These are phyloP conservation scores for Hemileia vastatrix DNA, from an alignment of 1,284 basidiomycete genomes.

Conservation along the genomic window DNA sequence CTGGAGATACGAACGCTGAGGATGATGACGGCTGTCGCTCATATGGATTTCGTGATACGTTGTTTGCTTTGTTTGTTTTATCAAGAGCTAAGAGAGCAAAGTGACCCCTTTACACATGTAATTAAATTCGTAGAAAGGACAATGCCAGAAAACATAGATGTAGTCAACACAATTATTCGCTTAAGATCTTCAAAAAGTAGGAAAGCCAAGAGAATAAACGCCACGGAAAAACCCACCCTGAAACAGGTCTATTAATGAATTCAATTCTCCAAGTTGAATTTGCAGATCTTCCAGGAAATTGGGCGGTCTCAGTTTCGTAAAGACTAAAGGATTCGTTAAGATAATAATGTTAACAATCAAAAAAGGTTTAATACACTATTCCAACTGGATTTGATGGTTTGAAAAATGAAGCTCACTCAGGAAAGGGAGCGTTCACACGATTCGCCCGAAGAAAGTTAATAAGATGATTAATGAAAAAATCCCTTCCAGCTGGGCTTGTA, in stretches of 20 bases:
- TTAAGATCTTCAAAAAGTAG: no score
- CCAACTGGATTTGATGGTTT: not conserved
- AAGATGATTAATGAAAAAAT: constrained; percentile 39
- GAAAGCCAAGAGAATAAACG: not conserved
- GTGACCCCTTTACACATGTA: constrained; percentile 31
- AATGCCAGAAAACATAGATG: not conserved
- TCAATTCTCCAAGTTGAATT: constrained; percentile 36
- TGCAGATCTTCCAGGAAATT: constrained; percentile 28
- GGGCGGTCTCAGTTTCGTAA: constrained; percentile 29
- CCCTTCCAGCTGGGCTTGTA: constrained; percentile 28
- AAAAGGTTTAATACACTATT: not conserved
- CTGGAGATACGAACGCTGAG: no score
- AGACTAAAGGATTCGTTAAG: constrained; percentile 19
- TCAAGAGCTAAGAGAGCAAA: constrained; percentile 42
- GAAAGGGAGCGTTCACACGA: constrained; percentile 42
- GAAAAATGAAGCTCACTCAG: constrained; percentile 34
- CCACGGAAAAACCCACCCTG: constrained; percentile 25
- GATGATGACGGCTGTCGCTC: no score
- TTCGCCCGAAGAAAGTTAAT: constrained; percentile 37
- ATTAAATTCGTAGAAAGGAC: not conserved
- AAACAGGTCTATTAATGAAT: constrained; percentile 43
- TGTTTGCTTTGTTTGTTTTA: constrained; percentile 40
- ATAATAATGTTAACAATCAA: not conserved
- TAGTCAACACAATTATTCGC: no score
- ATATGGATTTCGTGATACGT: constrained; percentile 24